Conservation (phyloP, 139 green algal genomes). For the Closterium sp. region DNA sequence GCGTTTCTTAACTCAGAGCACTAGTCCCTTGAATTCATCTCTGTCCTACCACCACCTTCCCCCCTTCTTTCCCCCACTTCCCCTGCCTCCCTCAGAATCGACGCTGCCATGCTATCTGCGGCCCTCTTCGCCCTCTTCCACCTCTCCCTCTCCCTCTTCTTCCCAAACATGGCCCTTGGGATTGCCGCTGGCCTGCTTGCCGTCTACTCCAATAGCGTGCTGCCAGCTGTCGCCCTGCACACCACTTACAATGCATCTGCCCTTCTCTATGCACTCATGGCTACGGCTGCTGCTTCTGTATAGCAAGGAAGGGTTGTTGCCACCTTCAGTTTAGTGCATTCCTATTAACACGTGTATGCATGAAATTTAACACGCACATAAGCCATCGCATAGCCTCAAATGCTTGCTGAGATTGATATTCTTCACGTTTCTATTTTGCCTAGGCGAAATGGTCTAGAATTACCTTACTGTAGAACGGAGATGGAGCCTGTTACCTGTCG, state of each 20-base stretch:
- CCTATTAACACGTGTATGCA: neutral
- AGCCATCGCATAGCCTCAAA: neutral
- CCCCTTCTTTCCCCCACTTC: too few relatives aligned
- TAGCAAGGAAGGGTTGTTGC: neutral
- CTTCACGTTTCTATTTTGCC: too few relatives aligned
- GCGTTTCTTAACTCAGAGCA: too few relatives aligned
- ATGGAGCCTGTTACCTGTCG: too few relatives aligned
- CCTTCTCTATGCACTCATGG: neutral
- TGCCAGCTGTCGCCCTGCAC: neutral
- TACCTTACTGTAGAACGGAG: too few relatives aligned
- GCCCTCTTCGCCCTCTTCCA: neutral
- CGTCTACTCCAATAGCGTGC: neutral
- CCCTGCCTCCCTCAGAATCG: neutral
- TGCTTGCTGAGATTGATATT: too few relatives aligned
- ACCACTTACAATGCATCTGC: neutral
- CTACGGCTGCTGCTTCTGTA: neutral
- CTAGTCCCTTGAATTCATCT: too few relatives aligned
- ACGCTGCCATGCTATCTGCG: neutral
- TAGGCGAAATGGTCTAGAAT: too few relatives aligned
- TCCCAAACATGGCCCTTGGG: neutral
- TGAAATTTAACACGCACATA: neutral
- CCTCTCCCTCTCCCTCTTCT: neutral
- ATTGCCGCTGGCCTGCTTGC: neutral
- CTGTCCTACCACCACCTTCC: too few relatives aligned
- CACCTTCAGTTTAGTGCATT: too few relatives aligned